phyloP scores from a whole-genome alignment of 257 asterid genomes.

The Leptodermis oblonga region DNA sequence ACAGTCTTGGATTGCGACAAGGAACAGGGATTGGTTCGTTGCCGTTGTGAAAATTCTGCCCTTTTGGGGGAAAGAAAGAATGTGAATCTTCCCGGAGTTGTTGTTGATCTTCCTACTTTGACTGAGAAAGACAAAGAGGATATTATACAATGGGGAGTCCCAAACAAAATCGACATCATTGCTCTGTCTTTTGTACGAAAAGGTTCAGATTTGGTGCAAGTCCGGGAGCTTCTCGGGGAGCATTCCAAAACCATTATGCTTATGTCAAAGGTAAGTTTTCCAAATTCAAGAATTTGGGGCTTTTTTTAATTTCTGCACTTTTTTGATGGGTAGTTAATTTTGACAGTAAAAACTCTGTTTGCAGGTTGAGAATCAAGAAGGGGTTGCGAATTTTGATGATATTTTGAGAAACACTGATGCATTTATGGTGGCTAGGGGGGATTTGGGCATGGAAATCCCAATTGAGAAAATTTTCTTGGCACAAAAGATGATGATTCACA shows the following conservation, averaged over 20 bases:
- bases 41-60: constrained; percentile 43
- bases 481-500: constrained; percentile 86
- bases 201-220: constrained; percentile 35
- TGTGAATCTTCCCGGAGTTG: constrained; percentile 40
- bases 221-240: constrained; percentile 30
- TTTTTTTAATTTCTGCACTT: no score
- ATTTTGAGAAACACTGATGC: constrained; percentile 80
- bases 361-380: constrained; percentile 90
- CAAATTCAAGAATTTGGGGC: neutral
- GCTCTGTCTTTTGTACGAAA: constrained; percentile 41
- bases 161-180: constrained; percentile 35
- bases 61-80: constrained; percentile 39
- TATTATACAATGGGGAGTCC: constrained; percentile 39
- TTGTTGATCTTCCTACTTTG: constrained; percentile 35
- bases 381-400: constrained; percentile 86
- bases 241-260: constrained; percentile 32
- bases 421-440: constrained; percentile 93
- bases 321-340: no score
- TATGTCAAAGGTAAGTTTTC: constrained; percentile 37
- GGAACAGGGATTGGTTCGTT: constrained; percentile 27
- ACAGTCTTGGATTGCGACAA: constrained; percentile 25
- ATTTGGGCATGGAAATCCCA: constrained; percentile 88
- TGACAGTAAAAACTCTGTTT: no score
- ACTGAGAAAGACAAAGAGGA: constrained; percentile 41
- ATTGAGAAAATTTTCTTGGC: constrained; percentile 84